Evolutionary conservation across 2,329 filamentous ascomycete genomes (phyloP).

Genomic region (Metarhizium brunneum): DNA sequence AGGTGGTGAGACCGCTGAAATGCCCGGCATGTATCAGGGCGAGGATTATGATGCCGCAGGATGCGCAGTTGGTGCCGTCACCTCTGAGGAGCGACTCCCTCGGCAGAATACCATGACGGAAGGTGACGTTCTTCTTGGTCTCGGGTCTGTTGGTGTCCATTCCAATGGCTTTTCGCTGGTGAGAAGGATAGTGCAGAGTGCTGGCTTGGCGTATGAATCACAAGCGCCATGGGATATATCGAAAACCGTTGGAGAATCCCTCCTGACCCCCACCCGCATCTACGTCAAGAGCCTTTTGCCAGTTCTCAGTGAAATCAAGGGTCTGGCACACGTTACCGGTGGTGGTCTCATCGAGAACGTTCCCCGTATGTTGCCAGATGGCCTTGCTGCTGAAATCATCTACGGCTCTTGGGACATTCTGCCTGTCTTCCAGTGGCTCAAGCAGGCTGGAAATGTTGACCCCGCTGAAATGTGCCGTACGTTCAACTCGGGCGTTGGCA

Average conservation of each 20-base stretch:
- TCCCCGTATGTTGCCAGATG: slow-evolving; percentile 77
- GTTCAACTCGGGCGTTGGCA: slow-evolving; percentile 92
- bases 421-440: slow-evolving; percentile 80
- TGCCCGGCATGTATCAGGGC: slow-evolving; percentile 87
- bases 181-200: slow-evolving; percentile 71
- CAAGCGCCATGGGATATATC: slow-evolving; percentile 65
- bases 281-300: slow-evolving; percentile 79
- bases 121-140: slow-evolving; percentile 78
- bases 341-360: slow-evolving; percentile 91
- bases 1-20: slow-evolving; percentile 96
- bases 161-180: slow-evolving; percentile 98
- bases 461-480: slow-evolving; percentile 78
- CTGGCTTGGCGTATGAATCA: slow-evolving; percentile 62
- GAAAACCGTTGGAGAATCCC: slow-evolving; percentile 59
- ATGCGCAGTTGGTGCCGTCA: slow-evolving; percentile 78
- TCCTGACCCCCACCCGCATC: slow-evolving; percentile 85
- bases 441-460: slow-evolving; percentile 59
- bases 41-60: slow-evolving; percentile 92
- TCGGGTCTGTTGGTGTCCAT: slow-evolving; percentile 80
- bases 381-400: slow-evolving; percentile 74
- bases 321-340: slow-evolving; percentile 93
- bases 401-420: slow-evolving; percentile 67
- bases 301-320: slow-evolving; percentile 65
- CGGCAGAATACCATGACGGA: slow-evolving; percentile 64
- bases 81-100: slow-evolving; percentile 61